Base-by-base conservation (phyloP, 305 asterid species). In the Fraxinus albicans region DNA sequence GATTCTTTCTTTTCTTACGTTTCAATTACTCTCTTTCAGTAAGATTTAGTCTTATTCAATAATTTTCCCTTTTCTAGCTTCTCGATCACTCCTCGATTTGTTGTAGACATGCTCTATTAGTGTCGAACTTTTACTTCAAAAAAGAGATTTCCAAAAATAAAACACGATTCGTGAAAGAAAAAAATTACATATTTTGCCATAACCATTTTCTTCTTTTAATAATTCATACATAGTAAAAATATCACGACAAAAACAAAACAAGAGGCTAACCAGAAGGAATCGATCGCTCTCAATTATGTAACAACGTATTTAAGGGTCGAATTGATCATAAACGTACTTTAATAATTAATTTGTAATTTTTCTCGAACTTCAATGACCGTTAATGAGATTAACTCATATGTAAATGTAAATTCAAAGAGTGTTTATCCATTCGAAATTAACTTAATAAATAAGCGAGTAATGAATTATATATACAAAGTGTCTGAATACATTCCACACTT, bases 401-500 rank as follows among this genome's bases (percentile, higher is more conserved):
- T 3, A 47, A 47, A 47, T 2, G 58, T 47, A 47, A 47, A 47
- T 47, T 47, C 19, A 3, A 47, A 47, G 58, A 73, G 33, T 9
- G 9, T 21, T 25, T 67, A 34, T 80, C 63, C 55, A 69, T 5
- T 72, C 65, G 70, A 42, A 10, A 40, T 40, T 47, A 69, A 53
- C 17, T 50, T 15, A 50, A n/a, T 55, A 55, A 15, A 15, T 17
- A 50, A 12, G 76, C 2, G 25, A 58, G 12, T 58, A 17, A 6
- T 19, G 29, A 6, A n/a, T 40, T 8, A 40, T 8, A 40, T 8
- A 40, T 9, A 40, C 10, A 7, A 38, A 40, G 13, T 3, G 47
- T 8, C 85, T 80, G 72, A 78, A 60, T 73, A 77, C 36, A 63
- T 75, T 73, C 73, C 60, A 73, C 63, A 58, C 80, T 50, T 67